phyloP scores from a whole-genome alignment of 2,329 filamentous ascomycete genomes.

The Hyphodiscus sp. region DNA sequence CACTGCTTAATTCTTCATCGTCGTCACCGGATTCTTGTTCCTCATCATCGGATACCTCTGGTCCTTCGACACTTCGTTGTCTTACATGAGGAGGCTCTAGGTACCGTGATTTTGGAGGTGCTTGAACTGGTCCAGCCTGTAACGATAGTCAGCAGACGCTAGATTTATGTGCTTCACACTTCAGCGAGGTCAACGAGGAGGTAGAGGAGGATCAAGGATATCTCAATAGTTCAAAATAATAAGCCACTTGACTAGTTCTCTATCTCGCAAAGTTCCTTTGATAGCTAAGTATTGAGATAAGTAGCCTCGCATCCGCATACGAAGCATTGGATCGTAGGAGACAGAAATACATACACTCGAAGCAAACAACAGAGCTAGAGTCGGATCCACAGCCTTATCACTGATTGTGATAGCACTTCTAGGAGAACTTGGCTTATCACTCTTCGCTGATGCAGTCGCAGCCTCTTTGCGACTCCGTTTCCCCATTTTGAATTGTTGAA shows the following conservation, averaged over 20 bases:
- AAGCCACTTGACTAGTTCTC: too few species aligned
- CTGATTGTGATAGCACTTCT: constrained; percentile 29
- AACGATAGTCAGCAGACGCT: constrained; percentile 3
- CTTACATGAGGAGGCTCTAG: constrained; percentile 29
- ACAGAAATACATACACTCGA: constrained; percentile 55
- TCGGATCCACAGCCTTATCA: constrained; percentile 57
- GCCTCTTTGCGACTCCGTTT: constrained; percentile 26
- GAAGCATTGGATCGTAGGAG: background rate
- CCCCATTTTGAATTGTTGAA: constrained; percentile 22
- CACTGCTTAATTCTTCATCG: constrained; percentile 32
- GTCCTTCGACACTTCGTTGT: constrained; percentile 21
- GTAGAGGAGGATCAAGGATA: too few species aligned
- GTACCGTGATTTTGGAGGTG: constrained; percentile 28
- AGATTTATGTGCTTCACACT: background rate
- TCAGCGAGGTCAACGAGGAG: too few species aligned
- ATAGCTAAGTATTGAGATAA: too few species aligned
- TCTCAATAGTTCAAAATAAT: too few species aligned
- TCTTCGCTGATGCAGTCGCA: constrained; percentile 15
- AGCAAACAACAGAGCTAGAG: constrained; percentile 63
- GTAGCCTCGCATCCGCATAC: too few species aligned
- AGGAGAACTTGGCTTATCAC: constrained; percentile 13
- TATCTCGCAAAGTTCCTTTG: too few species aligned
- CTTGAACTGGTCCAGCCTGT: constrained; percentile 32
- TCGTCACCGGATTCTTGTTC: constrained; percentile 33
- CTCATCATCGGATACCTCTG: constrained; percentile 32